A percentile compares a stretch with the other conserved stretches of the same genome.
These are phyloP conservation scores for Penicillium thymicola DNA, from an alignment of 2,329 filamentous ascomycete genomes.

Conservation along the genomic window DNA sequence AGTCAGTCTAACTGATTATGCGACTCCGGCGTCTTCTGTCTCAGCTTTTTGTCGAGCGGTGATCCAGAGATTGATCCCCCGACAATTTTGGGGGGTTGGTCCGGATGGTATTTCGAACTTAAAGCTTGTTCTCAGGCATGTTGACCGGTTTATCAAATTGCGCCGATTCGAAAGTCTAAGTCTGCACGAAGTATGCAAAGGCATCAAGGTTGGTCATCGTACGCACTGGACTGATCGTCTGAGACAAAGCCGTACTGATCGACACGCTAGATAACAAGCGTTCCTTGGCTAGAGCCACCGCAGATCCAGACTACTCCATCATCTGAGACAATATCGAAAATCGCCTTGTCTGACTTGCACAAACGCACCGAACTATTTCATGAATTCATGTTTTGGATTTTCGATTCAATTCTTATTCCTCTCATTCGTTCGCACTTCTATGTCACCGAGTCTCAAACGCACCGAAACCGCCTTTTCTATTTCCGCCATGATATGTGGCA, in stretches of 20 bases:
- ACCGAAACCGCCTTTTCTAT: constrained; percentile 82
- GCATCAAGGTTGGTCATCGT: constrained; percentile 60
- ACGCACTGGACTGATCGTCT: not conserved
- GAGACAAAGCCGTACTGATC: constrained; percentile 6
- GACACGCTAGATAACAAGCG: constrained; percentile 55
- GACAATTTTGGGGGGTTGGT: constrained; percentile 67
- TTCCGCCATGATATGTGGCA: constrained; percentile 94
- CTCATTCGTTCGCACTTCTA: constrained; percentile 86
- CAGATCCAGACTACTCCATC: constrained; percentile 30
- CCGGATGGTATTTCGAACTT: constrained; percentile 59
- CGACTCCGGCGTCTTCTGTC: constrained; percentile 65
- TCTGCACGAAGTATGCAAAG: constrained; percentile 73
- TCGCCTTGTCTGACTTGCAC: constrained; percentile 65
- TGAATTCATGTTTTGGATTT: constrained; percentile 87
- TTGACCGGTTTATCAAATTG: constrained; percentile 75
- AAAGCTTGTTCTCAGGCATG: constrained; percentile 57
- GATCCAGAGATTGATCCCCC: constrained; percentile 68
- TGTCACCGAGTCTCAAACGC: constrained; percentile 80
- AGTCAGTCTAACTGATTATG: constrained; percentile 60
- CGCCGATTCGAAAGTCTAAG: constrained; percentile 78
- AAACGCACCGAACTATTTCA: constrained; percentile 77
- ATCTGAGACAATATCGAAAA: constrained; percentile 42
- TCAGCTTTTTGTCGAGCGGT: constrained; percentile 84
- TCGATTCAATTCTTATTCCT: constrained; percentile 88
- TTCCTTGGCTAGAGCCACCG: constrained; percentile 70